Evolutionary conservation across 2,329 filamentous ascomycete species (phyloP).

Genomic region (Aureobasidium namibiae): DNA sequence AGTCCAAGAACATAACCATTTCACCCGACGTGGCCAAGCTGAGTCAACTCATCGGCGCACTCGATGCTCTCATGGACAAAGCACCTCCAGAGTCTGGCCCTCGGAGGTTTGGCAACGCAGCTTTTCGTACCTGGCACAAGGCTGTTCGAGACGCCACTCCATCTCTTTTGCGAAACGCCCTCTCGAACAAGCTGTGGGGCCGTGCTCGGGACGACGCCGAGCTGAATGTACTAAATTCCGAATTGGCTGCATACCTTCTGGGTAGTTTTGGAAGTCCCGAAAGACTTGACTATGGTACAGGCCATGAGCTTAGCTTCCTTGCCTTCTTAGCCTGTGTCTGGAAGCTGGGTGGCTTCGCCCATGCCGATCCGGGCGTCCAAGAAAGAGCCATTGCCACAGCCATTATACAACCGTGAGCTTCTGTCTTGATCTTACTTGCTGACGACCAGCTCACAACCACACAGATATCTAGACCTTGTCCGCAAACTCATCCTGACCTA

Average conservation of each 20-base stretch:
- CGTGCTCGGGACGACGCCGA: constrained; percentile 21
- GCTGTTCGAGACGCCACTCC: constrained; percentile 55
- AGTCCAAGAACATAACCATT: constrained; percentile 35
- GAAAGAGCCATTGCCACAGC: constrained; percentile 77
- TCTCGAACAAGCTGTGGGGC: constrained; percentile 43
- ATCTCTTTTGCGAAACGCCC: constrained; percentile 47
- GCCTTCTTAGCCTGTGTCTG: constrained; percentile 85
- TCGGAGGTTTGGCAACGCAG: constrained; percentile 83
- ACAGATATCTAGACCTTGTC: constrained; percentile 69
- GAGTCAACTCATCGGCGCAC: constrained; percentile 54
- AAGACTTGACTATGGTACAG: constrained; percentile 88
- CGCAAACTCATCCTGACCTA: constrained; percentile 81
- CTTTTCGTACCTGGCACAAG: constrained; percentile 76
- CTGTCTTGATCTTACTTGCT: constrained; percentile 1
- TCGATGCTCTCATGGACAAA: constrained; percentile 63
- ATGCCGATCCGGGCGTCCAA: constrained; percentile 45
- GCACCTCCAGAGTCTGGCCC: constrained; percentile 80
- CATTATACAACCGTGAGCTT: constrained; percentile 69
- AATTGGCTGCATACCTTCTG: constrained; percentile 71
- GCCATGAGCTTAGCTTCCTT: constrained; percentile 89
- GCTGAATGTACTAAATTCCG: constrained; percentile 42
- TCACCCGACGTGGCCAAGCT: constrained; percentile 56
- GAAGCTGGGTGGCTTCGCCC: constrained; percentile 74
- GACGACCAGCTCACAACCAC: neutral
- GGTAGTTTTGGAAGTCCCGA: constrained; percentile 84